These are phyloP conservation scores for Abelmoschus esculentus DNA, from an alignment of 345 rosid species.

Conservation along the genomic window DNA sequence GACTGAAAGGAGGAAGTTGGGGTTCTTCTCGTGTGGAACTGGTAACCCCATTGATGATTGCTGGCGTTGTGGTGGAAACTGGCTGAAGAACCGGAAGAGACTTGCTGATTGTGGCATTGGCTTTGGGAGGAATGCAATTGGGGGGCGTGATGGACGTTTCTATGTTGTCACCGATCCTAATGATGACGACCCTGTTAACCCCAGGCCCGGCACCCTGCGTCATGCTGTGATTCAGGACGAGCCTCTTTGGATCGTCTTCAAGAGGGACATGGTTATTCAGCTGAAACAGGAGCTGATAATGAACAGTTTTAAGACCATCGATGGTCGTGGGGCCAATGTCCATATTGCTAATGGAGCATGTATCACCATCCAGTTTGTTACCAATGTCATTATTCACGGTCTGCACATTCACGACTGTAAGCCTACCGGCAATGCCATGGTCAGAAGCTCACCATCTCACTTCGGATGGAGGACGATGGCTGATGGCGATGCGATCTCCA, in stretches of 20 bases:
- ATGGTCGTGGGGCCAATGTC: slow-evolving; percentile 77
- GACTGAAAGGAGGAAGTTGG: slow-evolving; percentile 69
- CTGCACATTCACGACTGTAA: slow-evolving; percentile 86
- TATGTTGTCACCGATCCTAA: slow-evolving; percentile 69
- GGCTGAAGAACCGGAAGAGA: slow-evolving; percentile 82
- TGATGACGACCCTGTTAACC: slow-evolving; percentile 79
- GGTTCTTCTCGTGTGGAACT: slow-evolving; percentile 77
- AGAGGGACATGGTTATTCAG: slow-evolving; percentile 81
- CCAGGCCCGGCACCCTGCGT: slow-evolving; percentile 82
- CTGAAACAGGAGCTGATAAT: slow-evolving; percentile 75
- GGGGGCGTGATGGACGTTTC: slow-evolving; percentile 86
- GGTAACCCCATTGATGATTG: slow-evolving; percentile 90
- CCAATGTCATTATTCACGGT: slow-evolving; percentile 86
- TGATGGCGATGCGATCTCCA: slow-evolving; percentile 86
- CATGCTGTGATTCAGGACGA: slow-evolving; percentile 84
- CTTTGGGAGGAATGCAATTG: slow-evolving; percentile 82
- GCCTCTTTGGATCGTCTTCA: slow-evolving; percentile 92
- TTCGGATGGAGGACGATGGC: slow-evolving; percentile 93
- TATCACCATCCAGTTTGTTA: slow-evolving; percentile 72
- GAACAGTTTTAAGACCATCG: slow-evolving; percentile 94
- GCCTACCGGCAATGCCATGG: slow-evolving; percentile 92
- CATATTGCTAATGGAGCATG: slow-evolving; percentile 89
- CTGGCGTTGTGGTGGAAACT: slow-evolving; percentile 78
- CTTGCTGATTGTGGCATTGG: slow-evolving; percentile 92
- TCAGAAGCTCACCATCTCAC: slow-evolving; percentile 75